Percentiles rank a stretch among this genome's conserved stretches.
Evolutionary conservation across 2,329 filamentous ascomycete species (phyloP).

Genomic region (Penicillium rolfsii): DNA sequence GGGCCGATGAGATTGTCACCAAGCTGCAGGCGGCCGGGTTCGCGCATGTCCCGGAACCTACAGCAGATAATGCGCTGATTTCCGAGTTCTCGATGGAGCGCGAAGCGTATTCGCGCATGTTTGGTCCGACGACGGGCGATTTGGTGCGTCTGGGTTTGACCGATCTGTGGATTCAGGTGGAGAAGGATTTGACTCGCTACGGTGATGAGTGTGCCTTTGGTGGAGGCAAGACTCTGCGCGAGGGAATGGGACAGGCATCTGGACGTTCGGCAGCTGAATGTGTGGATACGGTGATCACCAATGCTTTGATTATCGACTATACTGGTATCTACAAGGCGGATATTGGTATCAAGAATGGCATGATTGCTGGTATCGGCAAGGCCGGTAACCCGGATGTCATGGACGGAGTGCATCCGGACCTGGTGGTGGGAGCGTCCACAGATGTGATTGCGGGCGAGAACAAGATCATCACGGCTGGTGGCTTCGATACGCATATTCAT

Average conservation of each 20-base stretch:
- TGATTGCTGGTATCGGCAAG: slow-evolving; percentile 89
- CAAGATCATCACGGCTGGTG: slow-evolving; percentile 88
- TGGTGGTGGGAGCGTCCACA: slow-evolving; percentile 85
- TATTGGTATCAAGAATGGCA: slow-evolving; percentile 85
- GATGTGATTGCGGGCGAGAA: slow-evolving; percentile 91
- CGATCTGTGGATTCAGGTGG: slow-evolving; percentile 87
- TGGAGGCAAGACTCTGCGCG: slow-evolving; percentile 87
- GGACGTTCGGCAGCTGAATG: slow-evolving; percentile 72
- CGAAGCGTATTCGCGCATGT: slow-evolving; percentile 81
- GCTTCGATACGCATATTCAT: slow-evolving; percentile 88
- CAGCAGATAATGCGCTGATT: slow-evolving; percentile 58
- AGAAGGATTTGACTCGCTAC: slow-evolving; percentile 80
- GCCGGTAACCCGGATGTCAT: slow-evolving; percentile 97
- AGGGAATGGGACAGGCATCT: slow-evolving; percentile 93
- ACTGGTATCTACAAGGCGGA: slow-evolving; percentile 95
- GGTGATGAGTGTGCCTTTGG: slow-evolving; percentile 96
- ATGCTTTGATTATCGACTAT: slow-evolving; percentile 88
- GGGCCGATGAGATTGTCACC: slow-evolving; percentile 67
- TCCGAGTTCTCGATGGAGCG: slow-evolving; percentile 73
- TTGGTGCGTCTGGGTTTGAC: slow-evolving; percentile 79
- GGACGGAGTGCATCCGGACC: slow-evolving; percentile 76
- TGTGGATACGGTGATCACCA: slow-evolving; percentile 84
- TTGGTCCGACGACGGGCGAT: slow-evolving; percentile 89
- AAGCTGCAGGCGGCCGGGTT: slow-evolving; percentile 75
- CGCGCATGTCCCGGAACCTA: slow-evolving; percentile 71